phyloP scores from a whole-genome alignment of 2,329 filamentous ascomycete species.

The Cyphellophora attinorum region DNA sequence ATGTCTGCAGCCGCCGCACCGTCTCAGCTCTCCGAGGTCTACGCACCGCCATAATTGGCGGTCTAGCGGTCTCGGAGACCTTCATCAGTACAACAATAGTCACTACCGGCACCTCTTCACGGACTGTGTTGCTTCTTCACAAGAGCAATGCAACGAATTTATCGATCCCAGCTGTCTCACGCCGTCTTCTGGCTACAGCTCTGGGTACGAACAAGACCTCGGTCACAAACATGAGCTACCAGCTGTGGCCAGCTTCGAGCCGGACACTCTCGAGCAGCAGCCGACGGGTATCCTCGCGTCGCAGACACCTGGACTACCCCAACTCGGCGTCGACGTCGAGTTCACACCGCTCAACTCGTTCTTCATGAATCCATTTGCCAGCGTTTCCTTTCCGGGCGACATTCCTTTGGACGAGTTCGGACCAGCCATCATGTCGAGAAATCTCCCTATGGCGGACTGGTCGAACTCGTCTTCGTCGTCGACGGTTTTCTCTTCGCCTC shows the following conservation, averaged over 20 bases:
- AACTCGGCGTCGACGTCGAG: neutral
- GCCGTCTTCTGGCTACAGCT: neutral
- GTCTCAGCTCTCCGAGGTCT: neutral
- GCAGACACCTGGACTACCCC: neutral
- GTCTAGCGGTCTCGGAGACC: neutral
- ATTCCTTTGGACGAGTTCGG: slow-evolving; percentile 8
- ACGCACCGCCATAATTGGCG: neutral
- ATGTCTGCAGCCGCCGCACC: neutral
- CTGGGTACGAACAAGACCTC: neutral
- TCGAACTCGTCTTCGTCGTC: slow-evolving; percentile 1
- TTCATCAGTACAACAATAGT: neutral
- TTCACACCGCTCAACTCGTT: slow-evolving; percentile 9
- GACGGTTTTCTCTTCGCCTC: neutral
- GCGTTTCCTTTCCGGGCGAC: slow-evolving; percentile 16
- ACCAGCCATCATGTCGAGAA: too few species aligned
- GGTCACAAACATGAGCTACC: neutral
- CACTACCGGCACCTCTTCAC: neutral
- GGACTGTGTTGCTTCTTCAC: slow-evolving; percentile 1
- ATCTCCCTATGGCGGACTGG: slow-evolving; percentile 5
- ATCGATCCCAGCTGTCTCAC: neutral
- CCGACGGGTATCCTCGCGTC: neutral
- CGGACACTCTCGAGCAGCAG: too few species aligned
- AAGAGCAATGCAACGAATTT: neutral
- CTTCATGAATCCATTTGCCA: slow-evolving; percentile 15
- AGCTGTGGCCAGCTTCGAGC: neutral